Conservation (phyloP, 2,329 filamentous ascomycete genomes). For the Diaporthe sp. region DNA sequence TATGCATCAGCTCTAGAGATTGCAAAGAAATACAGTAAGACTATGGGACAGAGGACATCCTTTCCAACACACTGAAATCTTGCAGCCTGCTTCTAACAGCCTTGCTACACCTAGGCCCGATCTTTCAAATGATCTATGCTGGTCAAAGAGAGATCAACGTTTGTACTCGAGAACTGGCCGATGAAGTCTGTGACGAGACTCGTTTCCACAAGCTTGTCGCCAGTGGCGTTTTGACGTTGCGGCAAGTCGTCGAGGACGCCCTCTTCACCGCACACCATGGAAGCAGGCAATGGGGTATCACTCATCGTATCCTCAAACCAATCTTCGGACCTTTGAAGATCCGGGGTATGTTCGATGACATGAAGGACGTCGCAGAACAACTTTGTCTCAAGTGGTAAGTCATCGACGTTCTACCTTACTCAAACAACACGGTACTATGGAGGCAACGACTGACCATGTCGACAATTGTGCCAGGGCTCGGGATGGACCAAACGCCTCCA, state of each 20-base stretch:
- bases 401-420: background rate
- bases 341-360: conserved; percentile 35
- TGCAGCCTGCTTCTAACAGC: background rate
- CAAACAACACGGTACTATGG: background rate
- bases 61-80: background rate
- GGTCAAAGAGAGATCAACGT: background rate
- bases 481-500: background rate
- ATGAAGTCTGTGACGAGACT: conserved; percentile 49
- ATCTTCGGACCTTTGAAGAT: conserved; percentile 41
- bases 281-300: conserved; percentile 41
- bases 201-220: conserved; percentile 40
- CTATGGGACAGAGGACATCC: background rate
- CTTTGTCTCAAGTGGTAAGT: conserved; percentile 42
- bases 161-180: conserved; percentile 48
- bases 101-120: background rate
- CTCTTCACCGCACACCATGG: background rate
- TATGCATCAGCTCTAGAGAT: background rate
- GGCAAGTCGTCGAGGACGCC: background rate
- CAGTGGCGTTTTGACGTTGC: background rate
- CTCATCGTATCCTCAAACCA: conserved; percentile 42
- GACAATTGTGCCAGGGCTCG: background rate
- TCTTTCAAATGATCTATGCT: conserved; percentile 2
- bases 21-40: conserved; percentile 34
- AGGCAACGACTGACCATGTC: background rate
- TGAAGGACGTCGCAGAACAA: conserved; percentile 42